phyloP scores from a whole-genome alignment of 345 rosid species.

The Pugionium cornutum region DNA sequence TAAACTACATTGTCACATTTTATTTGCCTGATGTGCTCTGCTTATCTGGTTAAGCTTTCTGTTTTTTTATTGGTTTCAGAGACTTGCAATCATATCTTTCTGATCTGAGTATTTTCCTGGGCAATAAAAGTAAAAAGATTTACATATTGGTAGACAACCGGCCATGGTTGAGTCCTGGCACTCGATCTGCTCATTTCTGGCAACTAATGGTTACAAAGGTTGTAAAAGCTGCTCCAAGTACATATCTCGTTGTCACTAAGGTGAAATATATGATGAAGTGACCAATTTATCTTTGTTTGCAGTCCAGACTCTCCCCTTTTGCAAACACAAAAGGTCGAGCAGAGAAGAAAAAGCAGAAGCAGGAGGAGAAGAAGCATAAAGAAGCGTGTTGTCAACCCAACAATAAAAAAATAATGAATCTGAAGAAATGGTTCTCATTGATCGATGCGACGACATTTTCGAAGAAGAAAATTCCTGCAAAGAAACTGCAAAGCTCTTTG shows the following conservation, averaged over 20 bases:
- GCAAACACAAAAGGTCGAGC: constrained; percentile 76
- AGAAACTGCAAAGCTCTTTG: constrained; percentile 65
- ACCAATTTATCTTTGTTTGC: constrained; percentile 38
- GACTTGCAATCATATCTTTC: constrained; percentile 98
- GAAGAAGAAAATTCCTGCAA: constrained; percentile 64
- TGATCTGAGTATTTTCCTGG: constrained; percentile 78
- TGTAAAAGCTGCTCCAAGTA: constrained; percentile 19
- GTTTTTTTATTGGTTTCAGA: constrained; percentile 50
- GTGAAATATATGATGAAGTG: constrained; percentile 11
- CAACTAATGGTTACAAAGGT: constrained; percentile 99
- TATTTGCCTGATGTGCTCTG: constrained; percentile 17
- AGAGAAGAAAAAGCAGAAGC: constrained; percentile 45
- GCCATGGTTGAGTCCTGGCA: constrained; percentile 77
- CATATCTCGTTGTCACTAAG: not conserved
- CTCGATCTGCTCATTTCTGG: constrained; percentile 82
- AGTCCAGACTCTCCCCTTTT: constrained; percentile 98
- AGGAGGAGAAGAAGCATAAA: constrained; percentile 45
- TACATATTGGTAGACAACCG: constrained; percentile 91
- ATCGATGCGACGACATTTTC: constrained; percentile 63
- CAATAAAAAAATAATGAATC: constrained; percentile 41
- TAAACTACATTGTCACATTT: constrained; percentile 8
- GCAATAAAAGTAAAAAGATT: constrained; percentile 71
- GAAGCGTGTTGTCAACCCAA: constrained; percentile 42
- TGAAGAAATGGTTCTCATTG: constrained; percentile 68
- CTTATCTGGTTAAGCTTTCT: constrained; percentile 25